These are phyloP conservation scores for Oryza glaberrima DNA, from an alignment of 176 grass and related monocot species.

Conservation along the genomic window DNA sequence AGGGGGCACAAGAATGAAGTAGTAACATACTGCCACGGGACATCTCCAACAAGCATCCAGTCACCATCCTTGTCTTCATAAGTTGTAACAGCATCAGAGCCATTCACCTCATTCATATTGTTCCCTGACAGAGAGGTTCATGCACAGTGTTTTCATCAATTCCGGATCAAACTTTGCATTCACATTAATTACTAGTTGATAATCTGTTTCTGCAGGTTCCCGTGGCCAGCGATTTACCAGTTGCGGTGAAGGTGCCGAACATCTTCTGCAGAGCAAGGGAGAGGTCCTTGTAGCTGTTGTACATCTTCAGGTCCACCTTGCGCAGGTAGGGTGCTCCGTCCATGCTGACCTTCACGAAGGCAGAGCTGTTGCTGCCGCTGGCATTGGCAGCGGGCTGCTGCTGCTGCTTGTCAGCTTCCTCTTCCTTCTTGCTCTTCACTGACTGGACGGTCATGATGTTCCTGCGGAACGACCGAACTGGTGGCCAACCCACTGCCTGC, in stretches of 20 bases:
- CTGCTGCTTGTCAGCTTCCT: constrained; percentile 54
- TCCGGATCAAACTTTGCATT: background rate
- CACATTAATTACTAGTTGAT: background rate
- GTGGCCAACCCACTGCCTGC: constrained; percentile 95
- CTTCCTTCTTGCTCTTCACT: constrained; percentile 68
- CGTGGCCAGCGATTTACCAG: constrained; percentile 43
- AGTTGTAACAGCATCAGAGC: constrained; percentile 81
- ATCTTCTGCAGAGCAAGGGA: constrained; percentile 83
- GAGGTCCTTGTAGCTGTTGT: constrained; percentile 88
- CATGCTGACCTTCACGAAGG: constrained; percentile 98
- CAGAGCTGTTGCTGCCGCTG: constrained; percentile 29
- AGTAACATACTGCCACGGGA: constrained; percentile 89
- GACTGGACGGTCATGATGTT: constrained; percentile 84
- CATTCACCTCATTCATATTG: constrained; percentile 63
- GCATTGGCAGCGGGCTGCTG: constrained; percentile 25
- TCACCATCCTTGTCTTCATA: constrained; percentile 98
- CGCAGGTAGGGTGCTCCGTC: constrained; percentile 90
- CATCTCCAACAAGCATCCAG: constrained; percentile 97
- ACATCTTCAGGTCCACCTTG: constrained; percentile 94
- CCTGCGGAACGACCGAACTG: constrained; percentile 90
- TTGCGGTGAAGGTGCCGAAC: constrained; percentile 77
- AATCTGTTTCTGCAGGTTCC: constrained; percentile 24
- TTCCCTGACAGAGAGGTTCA: constrained; percentile 43
- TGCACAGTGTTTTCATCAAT: constrained; percentile 21
- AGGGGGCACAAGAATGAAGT: constrained; percentile 21